Conservation (phyloP, 2,329 filamentous ascomycete genomes). For the Decorospora gaudefroyi region DNA sequence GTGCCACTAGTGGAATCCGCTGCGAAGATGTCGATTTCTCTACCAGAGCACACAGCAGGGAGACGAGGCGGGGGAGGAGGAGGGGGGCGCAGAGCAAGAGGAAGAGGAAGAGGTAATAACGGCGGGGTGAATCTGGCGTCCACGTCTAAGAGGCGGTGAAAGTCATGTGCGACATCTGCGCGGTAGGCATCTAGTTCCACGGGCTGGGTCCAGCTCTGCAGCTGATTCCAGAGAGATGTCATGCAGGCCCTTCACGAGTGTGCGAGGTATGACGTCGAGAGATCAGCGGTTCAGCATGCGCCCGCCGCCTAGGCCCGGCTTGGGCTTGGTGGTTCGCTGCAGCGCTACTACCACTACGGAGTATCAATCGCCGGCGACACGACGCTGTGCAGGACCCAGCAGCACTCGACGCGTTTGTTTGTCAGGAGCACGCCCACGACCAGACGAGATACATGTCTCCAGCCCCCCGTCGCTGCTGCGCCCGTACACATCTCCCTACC, state of each 20-base stretch:
- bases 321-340: slow-evolving; percentile 12
- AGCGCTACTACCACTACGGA: too few species aligned
- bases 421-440: too few species aligned
- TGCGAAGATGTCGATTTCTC: neutral
- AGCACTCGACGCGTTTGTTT: too few species aligned
- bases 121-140: slow-evolving; percentile 2
- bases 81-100: too few species aligned
- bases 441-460: too few species aligned
- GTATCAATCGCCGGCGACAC: too few species aligned
- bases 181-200: too few species aligned
- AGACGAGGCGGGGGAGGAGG: neutral
- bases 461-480: neutral
- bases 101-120: neutral
- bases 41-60: neutral
- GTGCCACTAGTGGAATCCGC: slow-evolving; percentile 11
- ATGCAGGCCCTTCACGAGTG: slow-evolving; percentile 15
- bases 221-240: slow-evolving; percentile 19
- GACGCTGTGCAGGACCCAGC: too few species aligned
- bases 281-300: slow-evolving; percentile 8
- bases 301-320: slow-evolving; percentile 10
- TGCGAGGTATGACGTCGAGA: slow-evolving; percentile 21
- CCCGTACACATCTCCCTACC: neutral
- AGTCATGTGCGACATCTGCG: slow-evolving; percentile 29
- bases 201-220: slow-evolving; percentile 9
- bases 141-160: slow-evolving; percentile 24